These are phyloP conservation scores for Didymella lethalis DNA, from an alignment of 2,329 filamentous ascomycete species.

Conservation along the genomic window DNA sequence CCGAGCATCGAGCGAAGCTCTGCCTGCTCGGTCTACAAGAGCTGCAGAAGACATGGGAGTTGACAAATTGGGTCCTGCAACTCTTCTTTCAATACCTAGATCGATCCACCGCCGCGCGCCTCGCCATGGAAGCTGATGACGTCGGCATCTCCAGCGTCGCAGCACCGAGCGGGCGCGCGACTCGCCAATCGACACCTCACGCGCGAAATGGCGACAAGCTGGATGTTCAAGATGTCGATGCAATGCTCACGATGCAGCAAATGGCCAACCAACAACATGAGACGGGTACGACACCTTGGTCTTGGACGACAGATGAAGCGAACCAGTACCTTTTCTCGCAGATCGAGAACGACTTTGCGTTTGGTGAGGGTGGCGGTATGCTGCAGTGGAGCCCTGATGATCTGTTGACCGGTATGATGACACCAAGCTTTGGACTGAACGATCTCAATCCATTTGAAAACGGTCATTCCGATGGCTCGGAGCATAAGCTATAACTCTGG, in stretches of 20 bases:
- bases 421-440: conserved; percentile 28
- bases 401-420: conserved; percentile 18
- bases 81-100: conserved; percentile 60
- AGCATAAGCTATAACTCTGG: not conserved
- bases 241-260: conserved; percentile 16
- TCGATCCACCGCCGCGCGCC: conserved; percentile 53
- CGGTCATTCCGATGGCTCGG: not conserved
- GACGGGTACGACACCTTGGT: conserved; percentile 33
- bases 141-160: conserved; percentile 26
- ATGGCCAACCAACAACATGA: conserved; percentile 12
- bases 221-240: conserved; percentile 14
- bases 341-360: conserved; percentile 44
- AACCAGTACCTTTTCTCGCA: conserved; percentile 44
- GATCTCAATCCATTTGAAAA: conserved; percentile 14
- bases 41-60: conserved; percentile 59
- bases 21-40: conserved; percentile 59
- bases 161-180: conserved; percentile 17
- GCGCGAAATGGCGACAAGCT: conserved; percentile 3
- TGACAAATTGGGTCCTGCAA: conserved; percentile 59
- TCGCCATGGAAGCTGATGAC: conserved; percentile 44
- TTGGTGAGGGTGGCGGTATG: conserved; percentile 39
- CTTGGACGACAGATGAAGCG: conserved; percentile 41
- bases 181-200: conserved; percentile 14
- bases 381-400: conserved; percentile 34
- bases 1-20: conserved; percentile 59